A percentile compares a stretch with the other conserved stretches of the same genome.
Conservation (phyloP, 2,329 filamentous ascomycete genomes). For the Neodidymelliopsis sp. region DNA sequence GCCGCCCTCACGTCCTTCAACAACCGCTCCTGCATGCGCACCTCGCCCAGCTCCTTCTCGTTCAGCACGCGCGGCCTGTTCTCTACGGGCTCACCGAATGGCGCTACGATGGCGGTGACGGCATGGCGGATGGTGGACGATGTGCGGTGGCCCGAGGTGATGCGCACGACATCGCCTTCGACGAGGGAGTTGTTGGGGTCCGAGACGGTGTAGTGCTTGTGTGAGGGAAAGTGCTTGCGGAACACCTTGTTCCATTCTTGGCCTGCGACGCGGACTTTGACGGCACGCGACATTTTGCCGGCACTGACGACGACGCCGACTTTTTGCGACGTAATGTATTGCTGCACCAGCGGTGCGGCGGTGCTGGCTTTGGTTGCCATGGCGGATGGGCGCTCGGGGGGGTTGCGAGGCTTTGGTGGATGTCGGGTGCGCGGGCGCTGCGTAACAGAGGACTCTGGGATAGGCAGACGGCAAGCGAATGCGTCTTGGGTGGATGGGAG, state of each 20-base stretch:
- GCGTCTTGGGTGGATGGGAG: constrained; percentile 16
- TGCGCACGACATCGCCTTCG: constrained; percentile 77
- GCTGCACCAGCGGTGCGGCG: constrained; percentile 33
- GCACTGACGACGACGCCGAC: constrained; percentile 77
- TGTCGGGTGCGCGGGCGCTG: constrained; percentile 18
- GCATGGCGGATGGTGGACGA: constrained; percentile 75
- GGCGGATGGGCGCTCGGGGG: constrained; percentile 17
- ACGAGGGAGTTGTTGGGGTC: constrained; percentile 78
- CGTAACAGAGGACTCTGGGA: neutral
- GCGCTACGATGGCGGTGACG: constrained; percentile 77
- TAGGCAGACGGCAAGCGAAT: constrained; percentile 33
- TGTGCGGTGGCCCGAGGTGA: constrained; percentile 70
- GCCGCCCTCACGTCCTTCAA: constrained; percentile 65
- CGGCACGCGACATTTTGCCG: constrained; percentile 78
- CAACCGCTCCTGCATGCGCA: constrained; percentile 62
- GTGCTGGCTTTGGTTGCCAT: constrained; percentile 35
- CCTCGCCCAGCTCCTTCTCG: constrained; percentile 66
- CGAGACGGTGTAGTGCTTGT: constrained; percentile 74
- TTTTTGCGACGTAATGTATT: constrained; percentile 39
- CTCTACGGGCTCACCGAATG: constrained; percentile 69
- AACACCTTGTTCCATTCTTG: constrained; percentile 76
- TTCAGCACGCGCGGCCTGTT: constrained; percentile 71
- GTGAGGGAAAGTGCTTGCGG: constrained; percentile 74
- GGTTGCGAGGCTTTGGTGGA: constrained; percentile 16
- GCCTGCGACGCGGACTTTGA: constrained; percentile 76